phyloP scores from a whole-genome alignment of 768 basidiomycete genomes.

The Naganishia kalamii region DNA sequence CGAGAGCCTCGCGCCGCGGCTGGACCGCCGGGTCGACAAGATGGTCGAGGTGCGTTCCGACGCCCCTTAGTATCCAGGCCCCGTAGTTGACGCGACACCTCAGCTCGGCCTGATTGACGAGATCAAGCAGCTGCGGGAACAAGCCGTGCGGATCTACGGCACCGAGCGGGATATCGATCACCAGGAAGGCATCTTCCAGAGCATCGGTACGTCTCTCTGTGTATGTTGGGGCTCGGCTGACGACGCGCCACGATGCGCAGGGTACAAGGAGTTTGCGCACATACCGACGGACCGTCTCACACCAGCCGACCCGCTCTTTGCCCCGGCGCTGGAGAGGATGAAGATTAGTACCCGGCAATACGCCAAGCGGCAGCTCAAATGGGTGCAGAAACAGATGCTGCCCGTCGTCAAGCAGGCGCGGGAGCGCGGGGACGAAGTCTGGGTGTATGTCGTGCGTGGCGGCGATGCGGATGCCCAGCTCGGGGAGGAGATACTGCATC shows the following conservation, averaged over 20 bases:
- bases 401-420: slow-evolving; percentile 61
- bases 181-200: slow-evolving; percentile 76
- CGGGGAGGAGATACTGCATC: slow-evolving; percentile 56
- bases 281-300: slow-evolving; percentile 48
- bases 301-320: slow-evolving; percentile 48
- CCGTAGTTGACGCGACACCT: neutral
- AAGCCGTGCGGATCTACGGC: slow-evolving; percentile 35
- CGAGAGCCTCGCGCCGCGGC: slow-evolving; percentile 57
- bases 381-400: slow-evolving; percentile 84
- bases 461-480: slow-evolving; percentile 59
- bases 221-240: neutral
- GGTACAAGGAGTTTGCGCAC: slow-evolving; percentile 84
- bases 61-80: neutral
- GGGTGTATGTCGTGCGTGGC: slow-evolving; percentile 41
- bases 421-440: slow-evolving; percentile 38
- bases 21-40: slow-evolving; percentile 73
- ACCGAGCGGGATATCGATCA: slow-evolving; percentile 27
- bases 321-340: slow-evolving; percentile 65
- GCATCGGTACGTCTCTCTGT: slow-evolving; percentile 55
- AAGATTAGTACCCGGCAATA: slow-evolving; percentile 84
- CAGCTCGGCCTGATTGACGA: slow-evolving; percentile 77
- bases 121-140: slow-evolving; percentile 55
- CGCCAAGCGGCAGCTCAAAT: slow-evolving; percentile 80
- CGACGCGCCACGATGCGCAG: slow-evolving; percentile 51
- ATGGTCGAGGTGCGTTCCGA: slow-evolving; percentile 68